These are phyloP conservation scores for Talaromyces rugulosus DNA, from an alignment of 2,329 filamentous ascomycete species.

Conservation along the genomic window DNA sequence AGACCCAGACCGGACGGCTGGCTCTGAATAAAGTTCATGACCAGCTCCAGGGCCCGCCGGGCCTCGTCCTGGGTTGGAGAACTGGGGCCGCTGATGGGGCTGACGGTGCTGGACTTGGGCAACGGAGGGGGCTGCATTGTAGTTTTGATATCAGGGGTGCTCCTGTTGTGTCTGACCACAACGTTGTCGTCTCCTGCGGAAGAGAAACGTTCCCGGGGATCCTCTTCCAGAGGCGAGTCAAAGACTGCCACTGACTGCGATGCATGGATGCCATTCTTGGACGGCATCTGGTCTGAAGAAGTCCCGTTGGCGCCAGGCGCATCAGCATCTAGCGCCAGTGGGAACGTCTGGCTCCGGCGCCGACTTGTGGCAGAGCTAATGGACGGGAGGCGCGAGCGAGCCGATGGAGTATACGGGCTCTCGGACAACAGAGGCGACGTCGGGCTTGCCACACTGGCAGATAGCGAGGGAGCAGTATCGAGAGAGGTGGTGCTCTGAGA, in stretches of 20 bases:
- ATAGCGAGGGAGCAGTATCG: slow-evolving; percentile 64
- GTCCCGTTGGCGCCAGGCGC: slow-evolving; percentile 19
- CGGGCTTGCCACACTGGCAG: slow-evolving; percentile 67
- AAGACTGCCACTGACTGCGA: slow-evolving; percentile 41
- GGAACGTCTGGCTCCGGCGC: slow-evolving; percentile 84
- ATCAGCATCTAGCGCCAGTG: slow-evolving; percentile 53
- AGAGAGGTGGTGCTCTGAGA: slow-evolving; percentile 65
- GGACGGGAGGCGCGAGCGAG: slow-evolving; percentile 47
- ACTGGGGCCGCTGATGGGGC: slow-evolving; percentile 54
- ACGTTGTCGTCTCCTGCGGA: slow-evolving; percentile 21
- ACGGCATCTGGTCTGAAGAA: slow-evolving; percentile 53
- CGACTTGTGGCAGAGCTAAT: slow-evolving; percentile 59
- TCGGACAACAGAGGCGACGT: slow-evolving; percentile 76
- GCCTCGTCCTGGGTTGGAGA: slow-evolving; percentile 84
- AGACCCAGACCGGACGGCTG: slow-evolving; percentile 61
- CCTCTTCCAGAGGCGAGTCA: slow-evolving; percentile 50
- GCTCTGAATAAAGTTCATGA: slow-evolving; percentile 76
- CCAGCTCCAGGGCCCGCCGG: slow-evolving; percentile 71
- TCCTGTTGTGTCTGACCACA: slow-evolving; percentile 41
- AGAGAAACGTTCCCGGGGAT: slow-evolving; percentile 19
- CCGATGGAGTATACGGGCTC: slow-evolving; percentile 60
- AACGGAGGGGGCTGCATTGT: slow-evolving; percentile 37
- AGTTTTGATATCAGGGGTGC: slow-evolving; percentile 41
- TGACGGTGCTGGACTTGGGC: slow-evolving; percentile 37
- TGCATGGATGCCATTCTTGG: slow-evolving; percentile 44